Base-by-base conservation (phyloP, 2,329 filamentous ascomycete species). In the Xylaria sp. region DNA sequence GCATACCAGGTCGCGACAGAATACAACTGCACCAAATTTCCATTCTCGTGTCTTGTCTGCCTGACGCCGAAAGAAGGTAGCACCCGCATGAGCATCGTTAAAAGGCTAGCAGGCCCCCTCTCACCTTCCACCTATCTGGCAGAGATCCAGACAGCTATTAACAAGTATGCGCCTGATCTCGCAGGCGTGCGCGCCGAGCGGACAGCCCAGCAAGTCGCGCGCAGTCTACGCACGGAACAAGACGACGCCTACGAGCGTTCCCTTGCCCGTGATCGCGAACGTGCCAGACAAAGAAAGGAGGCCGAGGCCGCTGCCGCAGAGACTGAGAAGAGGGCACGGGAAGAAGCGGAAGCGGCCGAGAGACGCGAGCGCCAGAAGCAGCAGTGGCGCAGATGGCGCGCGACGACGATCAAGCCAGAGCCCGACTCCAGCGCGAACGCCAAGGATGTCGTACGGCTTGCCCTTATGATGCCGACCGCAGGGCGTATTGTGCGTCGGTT, bases 221-320 rank as follows among this genome's bases (percentile, higher is more conserved):
- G 95, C 55, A 92, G 84, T 75, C 84, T 99, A 41, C 89, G 94
- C n/a, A 88, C 92, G 70, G 90, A 97, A 80, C 96, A 99, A 79
- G 94, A 98, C 78, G 92, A 89, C 10, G 96, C 96, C 0, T 99
- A 99, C 80, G 94, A 99, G 81, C 89, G 94, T 70, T 97, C 93
- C 0, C 84, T 99, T 37, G 95, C 94, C 10, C 89, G 90, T 69
- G 96, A 99, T 80, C 87, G 94, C 48, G 94, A 97, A 80, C 91
- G 95, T 23, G 92, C 93, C 0, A 87, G 92, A 39, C 89, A 91
- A 78, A 89, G 89, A 78, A 88, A 88, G 59, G 94, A 97, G 79
- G 94, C 92, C 1, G 93, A 93, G 66, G 88, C 88, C 23, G 88
- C 88, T 0, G 87, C 88, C 0, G 92, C 91, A 20, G 88, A 87